A percentile compares a stretch with the other conserved stretches of the same genome.
These are phyloP conservation scores for Amphirosellinia nigrospora DNA, from an alignment of 495 filamentous ascomycete species.

Conservation along the genomic window DNA sequence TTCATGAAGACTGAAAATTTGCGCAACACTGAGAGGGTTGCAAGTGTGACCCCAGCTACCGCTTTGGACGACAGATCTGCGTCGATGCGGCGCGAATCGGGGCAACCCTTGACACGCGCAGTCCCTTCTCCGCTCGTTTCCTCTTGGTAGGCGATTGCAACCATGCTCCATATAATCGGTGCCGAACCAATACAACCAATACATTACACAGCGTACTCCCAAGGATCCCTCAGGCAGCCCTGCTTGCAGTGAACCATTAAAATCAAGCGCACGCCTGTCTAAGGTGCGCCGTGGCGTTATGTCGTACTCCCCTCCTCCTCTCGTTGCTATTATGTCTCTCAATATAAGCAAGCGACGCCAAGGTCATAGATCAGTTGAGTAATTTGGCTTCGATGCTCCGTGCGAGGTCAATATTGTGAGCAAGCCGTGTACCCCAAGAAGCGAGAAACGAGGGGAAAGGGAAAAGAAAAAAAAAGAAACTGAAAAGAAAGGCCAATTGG, in stretches of 20 bases:
- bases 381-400: neutral
- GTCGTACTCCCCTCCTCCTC: neutral
- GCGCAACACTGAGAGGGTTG: neutral
- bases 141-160: constrained; percentile 8
- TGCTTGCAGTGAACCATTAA: neutral
- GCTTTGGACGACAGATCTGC: constrained; percentile 17
- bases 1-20: constrained; percentile 10
- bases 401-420: neutral
- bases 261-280: constrained; percentile 6
- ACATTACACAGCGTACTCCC: neutral
- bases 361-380: neutral
- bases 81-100: neutral
- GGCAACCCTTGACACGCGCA: neutral
- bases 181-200: neutral
- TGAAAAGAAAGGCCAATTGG: neutral
- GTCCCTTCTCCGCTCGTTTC: constrained; percentile 14
- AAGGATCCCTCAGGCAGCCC: neutral
- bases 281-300: constrained; percentile 1
- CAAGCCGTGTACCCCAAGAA: neutral
- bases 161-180: constrained; percentile 9
- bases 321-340: neutral
- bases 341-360: neutral
- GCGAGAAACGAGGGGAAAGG: neutral
- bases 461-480: neutral
- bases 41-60: constrained; percentile 11